Percentiles rank a stretch among this genome's conserved stretches.
These are phyloP conservation scores for Fraxinus americana DNA, from an alignment of 257 asterid genomes.

Conservation along the genomic window DNA sequence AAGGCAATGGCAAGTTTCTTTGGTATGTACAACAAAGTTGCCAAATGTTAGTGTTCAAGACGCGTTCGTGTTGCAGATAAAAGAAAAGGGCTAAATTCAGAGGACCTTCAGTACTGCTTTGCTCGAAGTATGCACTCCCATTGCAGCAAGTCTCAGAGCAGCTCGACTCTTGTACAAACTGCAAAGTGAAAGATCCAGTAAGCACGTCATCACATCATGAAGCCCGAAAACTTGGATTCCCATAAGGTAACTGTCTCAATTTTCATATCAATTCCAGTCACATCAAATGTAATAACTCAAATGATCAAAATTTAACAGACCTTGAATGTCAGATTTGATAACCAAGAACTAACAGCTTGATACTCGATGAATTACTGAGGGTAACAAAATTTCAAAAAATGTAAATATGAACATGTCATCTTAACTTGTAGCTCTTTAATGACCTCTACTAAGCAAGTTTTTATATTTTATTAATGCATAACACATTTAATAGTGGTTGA, in stretches of 20 bases:
- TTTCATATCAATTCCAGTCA: neutral
- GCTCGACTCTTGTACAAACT: conserved; percentile 83
- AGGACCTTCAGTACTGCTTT: conserved; percentile 59
- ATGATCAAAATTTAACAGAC: neutral
- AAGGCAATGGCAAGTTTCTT: neutral
- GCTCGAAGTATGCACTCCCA: conserved; percentile 68
- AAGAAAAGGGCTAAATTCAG: conserved; percentile 24
- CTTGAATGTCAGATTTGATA: neutral
- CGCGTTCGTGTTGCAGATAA: neutral
- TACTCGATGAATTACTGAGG: neutral
- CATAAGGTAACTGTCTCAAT: neutral
- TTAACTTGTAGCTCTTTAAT: neutral
- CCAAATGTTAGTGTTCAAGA: conserved; percentile 5
- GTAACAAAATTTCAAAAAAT: neutral
- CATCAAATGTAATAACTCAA: neutral
- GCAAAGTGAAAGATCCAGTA: conserved; percentile 29
- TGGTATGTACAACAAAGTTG: neutral
- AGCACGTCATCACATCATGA: conserved; percentile 13
- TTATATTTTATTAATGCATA: neutral
- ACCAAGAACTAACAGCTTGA: neutral
- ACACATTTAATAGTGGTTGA: neutral
- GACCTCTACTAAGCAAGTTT: neutral
- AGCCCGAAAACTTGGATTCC: neutral
- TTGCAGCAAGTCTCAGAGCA: conserved; percentile 59
- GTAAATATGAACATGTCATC: neutral